phyloP scores from a whole-genome alignment of 2,329 filamentous ascomycete species.

The Mollisia scopiformis region DNA sequence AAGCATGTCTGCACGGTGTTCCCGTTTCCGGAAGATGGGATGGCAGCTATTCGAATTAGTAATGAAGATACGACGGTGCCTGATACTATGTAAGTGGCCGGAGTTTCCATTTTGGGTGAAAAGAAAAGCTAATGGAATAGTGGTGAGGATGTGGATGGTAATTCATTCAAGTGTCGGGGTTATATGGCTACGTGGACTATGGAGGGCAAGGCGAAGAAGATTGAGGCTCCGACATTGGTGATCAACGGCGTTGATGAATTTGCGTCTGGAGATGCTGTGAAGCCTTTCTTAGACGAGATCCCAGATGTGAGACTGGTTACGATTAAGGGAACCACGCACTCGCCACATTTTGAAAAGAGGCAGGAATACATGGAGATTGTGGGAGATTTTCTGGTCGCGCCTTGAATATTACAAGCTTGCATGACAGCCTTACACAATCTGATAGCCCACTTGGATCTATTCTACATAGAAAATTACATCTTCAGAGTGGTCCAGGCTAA shows the following conservation, averaged over 20 bases:
- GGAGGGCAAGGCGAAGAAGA: slow-evolving; percentile 37
- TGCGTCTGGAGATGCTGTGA: slow-evolving; percentile 33
- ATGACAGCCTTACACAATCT: neutral
- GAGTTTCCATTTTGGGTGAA: neutral
- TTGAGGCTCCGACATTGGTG: slow-evolving; percentile 41
- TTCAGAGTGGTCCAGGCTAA: too few species aligned
- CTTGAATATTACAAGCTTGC: too few species aligned
- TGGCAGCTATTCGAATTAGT: slow-evolving; percentile 20
- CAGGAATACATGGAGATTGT: slow-evolving; percentile 39
- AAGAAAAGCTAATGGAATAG: neutral
- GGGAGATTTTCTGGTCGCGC: slow-evolving; percentile 28
- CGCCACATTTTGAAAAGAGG: slow-evolving; percentile 41
- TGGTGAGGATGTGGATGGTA: slow-evolving; percentile 10
- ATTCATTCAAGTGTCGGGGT: slow-evolving; percentile 40
- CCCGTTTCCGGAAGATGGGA: slow-evolving; percentile 13
- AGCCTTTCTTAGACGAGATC: slow-evolving; percentile 40
- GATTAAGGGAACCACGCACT: slow-evolving; percentile 28
- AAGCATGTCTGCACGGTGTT: slow-evolving; percentile 5
- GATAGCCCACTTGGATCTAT: too few species aligned
- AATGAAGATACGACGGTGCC: slow-evolving; percentile 33
- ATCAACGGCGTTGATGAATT: slow-evolving; percentile 45
- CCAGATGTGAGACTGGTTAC: slow-evolving; percentile 42
- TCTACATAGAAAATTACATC: too few species aligned
- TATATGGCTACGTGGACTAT: slow-evolving; percentile 42
- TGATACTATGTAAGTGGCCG: slow-evolving; percentile 24